Evolutionary conservation across 805 yeast species (phyloP).

Genomic region (Starmerella riodocensis): DNA sequence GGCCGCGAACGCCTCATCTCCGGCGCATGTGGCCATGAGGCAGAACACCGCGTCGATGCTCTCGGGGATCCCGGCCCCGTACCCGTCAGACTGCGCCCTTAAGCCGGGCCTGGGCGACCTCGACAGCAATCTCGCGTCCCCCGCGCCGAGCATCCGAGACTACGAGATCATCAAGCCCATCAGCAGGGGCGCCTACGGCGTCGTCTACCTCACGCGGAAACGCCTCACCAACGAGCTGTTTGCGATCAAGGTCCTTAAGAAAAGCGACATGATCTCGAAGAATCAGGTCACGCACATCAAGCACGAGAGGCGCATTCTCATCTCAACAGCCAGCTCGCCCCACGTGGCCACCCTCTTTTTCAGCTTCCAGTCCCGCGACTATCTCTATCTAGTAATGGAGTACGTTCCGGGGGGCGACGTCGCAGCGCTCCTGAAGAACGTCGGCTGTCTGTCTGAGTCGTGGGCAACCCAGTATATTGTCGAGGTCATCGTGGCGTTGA

Average conservation of each 20-base stretch:
- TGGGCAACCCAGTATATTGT: conserved; percentile 77
- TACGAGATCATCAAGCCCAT: conserved; percentile 86
- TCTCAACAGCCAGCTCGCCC: conserved; percentile 78
- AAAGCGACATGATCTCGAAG: conserved; percentile 92
- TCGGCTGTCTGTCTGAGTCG: conserved; percentile 70
- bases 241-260: conserved; percentile 83
- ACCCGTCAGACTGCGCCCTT: background rate
- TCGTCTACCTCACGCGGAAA: conserved; percentile 76
- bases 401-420: conserved; percentile 92
- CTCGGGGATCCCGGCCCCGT: conserved; percentile 3
- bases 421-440: conserved; percentile 66
- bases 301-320: conserved; percentile 94
- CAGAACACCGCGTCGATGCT: conserved; percentile 10
- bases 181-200: conserved; percentile 94
- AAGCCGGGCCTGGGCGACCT: background rate
- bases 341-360: conserved; percentile 81
- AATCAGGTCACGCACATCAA: conserved; percentile 91
- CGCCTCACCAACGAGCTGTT: conserved; percentile 84
- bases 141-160: conserved; percentile 60
- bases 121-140: background rate
- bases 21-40: conserved; percentile 1
- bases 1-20: background rate
- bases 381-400: conserved; percentile 88
- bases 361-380: conserved; percentile 79
- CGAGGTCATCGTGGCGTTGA: conserved; percentile 81